Conservation (phyloP, 345 rosid genomes). For the Hirschfeldia incana region DNA sequence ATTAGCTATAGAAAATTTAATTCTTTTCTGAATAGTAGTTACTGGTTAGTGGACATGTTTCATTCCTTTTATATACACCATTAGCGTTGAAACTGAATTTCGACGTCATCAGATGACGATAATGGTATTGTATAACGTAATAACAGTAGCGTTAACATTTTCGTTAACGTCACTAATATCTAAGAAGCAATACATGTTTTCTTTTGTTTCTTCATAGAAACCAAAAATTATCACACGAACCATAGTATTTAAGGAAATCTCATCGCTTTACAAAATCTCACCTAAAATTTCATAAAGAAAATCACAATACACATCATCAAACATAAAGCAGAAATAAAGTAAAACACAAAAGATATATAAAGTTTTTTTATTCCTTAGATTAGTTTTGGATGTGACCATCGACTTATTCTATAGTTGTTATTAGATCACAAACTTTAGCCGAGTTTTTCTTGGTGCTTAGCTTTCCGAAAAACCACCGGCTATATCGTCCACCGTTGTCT, state of each 20-base stretch:
- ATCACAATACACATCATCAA: neutral
- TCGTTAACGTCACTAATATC: neutral
- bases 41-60: neutral
- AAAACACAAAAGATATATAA: neutral
- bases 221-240: neutral
- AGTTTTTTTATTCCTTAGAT: slow-evolving; percentile 13
- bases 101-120: neutral
- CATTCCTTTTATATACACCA: neutral
- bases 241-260: neutral
- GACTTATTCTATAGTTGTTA: slow-evolving; percentile 15
- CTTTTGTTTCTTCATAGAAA: neutral
- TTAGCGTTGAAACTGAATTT: neutral
- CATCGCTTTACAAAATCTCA: slow-evolving; percentile 2
- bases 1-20: neutral
- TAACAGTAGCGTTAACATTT: neutral
- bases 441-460: slow-evolving; percentile 31
- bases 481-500: slow-evolving; percentile 30
- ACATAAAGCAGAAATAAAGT: neutral
- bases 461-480: slow-evolving; percentile 33
- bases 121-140: neutral
- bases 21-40: neutral
- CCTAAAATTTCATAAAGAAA: neutral
- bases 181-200: neutral
- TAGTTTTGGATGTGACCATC: neutral
- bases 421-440: slow-evolving; percentile 41